Evolutionary conservation across 2,329 filamentous ascomycete species (phyloP).

Genomic region (Pyricularia grisea): DNA sequence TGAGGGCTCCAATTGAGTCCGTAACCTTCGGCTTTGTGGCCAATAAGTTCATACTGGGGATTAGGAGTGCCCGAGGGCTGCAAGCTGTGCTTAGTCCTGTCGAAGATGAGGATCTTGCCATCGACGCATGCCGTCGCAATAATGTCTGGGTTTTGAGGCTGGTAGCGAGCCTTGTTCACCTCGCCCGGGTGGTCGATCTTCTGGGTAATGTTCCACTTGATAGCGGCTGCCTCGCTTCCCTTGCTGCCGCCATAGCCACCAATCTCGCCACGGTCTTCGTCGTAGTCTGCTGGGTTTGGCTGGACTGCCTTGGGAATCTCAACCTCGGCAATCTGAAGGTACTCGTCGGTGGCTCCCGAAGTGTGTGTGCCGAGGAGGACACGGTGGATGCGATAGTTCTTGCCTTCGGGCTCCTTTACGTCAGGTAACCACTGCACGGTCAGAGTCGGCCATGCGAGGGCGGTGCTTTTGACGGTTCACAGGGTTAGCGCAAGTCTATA

Average conservation of each 20-base stretch:
- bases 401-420: constrained; percentile 77
- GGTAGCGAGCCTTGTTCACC: constrained; percentile 97
- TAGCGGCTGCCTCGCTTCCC: constrained; percentile 54
- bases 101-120: constrained; percentile 83
- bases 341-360: constrained; percentile 75
- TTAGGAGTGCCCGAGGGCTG: constrained; percentile 65
- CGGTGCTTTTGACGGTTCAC: constrained; percentile 48
- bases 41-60: constrained; percentile 75
- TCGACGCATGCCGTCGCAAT: constrained; percentile 90
- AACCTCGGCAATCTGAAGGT: constrained; percentile 88
- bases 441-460: constrained; percentile 92
- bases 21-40: constrained; percentile 84
- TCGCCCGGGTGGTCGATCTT: constrained; percentile 95
- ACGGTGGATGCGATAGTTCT: constrained; percentile 80
- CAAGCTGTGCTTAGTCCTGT: constrained; percentile 86
- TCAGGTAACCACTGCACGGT: constrained; percentile 98
- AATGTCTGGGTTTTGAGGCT: constrained; percentile 93
- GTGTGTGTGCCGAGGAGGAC: constrained; percentile 93
- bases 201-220: constrained; percentile 88
- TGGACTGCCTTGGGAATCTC: constrained; percentile 74
- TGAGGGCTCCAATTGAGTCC: constrained; percentile 90
- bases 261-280: constrained; percentile 86
- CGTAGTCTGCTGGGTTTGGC: constrained; percentile 75
- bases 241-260: constrained; percentile 70
- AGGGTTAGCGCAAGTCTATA: constrained; percentile 1